phyloP scores from a whole-genome alignment of 2,329 filamentous ascomycete species.

The Sclerotinia nivalis region DNA sequence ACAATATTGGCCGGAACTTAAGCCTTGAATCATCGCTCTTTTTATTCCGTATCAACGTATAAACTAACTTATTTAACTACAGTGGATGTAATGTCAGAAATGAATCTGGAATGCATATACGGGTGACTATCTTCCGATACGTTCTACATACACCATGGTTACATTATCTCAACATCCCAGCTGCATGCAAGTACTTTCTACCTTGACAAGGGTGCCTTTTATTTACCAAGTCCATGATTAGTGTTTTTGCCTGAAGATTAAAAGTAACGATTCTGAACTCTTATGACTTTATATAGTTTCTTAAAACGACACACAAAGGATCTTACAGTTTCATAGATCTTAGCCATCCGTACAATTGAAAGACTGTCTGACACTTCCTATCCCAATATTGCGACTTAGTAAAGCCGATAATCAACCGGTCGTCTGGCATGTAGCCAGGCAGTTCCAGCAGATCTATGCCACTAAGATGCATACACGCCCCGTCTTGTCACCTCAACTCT shows the following conservation, averaged over 20 bases:
- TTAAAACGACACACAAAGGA: neutral
- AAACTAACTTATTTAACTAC: neutral
- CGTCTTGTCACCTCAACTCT: too few relatives aligned
- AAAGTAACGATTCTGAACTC: neutral
- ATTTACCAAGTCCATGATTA: neutral
- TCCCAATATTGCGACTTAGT: too few relatives aligned
- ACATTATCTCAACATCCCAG: neutral
- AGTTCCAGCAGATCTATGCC: too few relatives aligned
- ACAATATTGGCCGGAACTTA: neutral
- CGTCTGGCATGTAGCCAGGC: too few relatives aligned
- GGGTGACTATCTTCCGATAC: neutral
- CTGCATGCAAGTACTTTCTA: neutral
- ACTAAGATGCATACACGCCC: too few relatives aligned
- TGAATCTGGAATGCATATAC: conserved; percentile 19
- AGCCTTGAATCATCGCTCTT: neutral
- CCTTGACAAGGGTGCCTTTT: neutral
- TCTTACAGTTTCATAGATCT: neutral
- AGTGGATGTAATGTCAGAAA: conserved; percentile 22
- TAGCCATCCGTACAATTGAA: too few relatives aligned
- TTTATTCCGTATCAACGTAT: neutral
- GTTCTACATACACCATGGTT: neutral
- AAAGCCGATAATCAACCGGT: too few relatives aligned
- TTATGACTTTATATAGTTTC: neutral
- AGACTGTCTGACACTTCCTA: too few relatives aligned
- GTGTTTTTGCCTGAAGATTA: neutral